These are phyloP conservation scores for Aspergillus ibericus DNA, from an alignment of 2,329 filamentous ascomycete genomes.

Conservation along the genomic window DNA sequence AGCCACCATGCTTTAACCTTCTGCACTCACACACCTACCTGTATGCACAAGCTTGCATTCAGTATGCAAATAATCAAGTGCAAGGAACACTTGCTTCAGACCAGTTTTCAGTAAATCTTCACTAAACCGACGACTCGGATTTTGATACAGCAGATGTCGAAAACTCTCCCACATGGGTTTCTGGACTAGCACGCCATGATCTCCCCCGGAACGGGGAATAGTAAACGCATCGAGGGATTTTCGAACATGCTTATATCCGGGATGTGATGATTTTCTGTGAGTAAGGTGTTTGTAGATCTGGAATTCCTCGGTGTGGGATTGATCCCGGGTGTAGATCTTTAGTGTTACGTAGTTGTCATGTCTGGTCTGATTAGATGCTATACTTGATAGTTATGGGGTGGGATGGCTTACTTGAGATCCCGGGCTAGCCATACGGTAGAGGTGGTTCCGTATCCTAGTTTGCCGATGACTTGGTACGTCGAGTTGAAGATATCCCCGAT, in stretches of 20 bases:
- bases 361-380: slow-evolving; percentile 18
- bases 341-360: slow-evolving; percentile 25
- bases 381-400: neutral
- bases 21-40: slow-evolving; percentile 37
- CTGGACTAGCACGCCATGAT: slow-evolving; percentile 37
- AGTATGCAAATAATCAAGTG: slow-evolving; percentile 45
- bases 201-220: slow-evolving; percentile 24
- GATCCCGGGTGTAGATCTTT: slow-evolving; percentile 25
- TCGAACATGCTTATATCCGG: slow-evolving; percentile 31
- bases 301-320: slow-evolving; percentile 25
- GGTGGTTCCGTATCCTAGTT: slow-evolving; percentile 31
- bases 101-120: slow-evolving; percentile 39
- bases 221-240: slow-evolving; percentile 34
- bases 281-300: slow-evolving; percentile 31
- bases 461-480: slow-evolving; percentile 30
- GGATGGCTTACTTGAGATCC: slow-evolving; percentile 27
- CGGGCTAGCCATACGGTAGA: slow-evolving; percentile 34
- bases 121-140: slow-evolving; percentile 39
- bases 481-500: slow-evolving; percentile 32
- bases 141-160: slow-evolving; percentile 39
- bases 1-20: neutral
- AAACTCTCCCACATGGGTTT: slow-evolving; percentile 44
- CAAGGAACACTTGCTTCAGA: slow-evolving; percentile 41
- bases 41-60: slow-evolving; percentile 49
- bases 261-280: slow-evolving; percentile 25